Base-by-base conservation (phyloP, 2,329 filamentous ascomycete genomes). In the Parastagonospora avenae region DNA sequence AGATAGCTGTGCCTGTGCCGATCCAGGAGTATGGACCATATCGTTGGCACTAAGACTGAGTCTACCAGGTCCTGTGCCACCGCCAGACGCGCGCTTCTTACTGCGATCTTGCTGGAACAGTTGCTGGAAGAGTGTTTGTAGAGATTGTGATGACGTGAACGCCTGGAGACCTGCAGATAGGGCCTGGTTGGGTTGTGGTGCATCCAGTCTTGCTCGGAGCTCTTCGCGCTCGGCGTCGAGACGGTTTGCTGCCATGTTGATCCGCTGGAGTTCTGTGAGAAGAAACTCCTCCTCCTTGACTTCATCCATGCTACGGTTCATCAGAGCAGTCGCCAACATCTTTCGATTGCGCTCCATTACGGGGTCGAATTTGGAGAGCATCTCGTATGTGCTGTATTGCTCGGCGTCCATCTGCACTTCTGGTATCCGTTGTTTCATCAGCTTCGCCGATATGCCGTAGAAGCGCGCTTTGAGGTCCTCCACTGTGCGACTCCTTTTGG, bases 391-490 rank as follows among this genome's bases (percentile, higher is more conserved):
- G 84, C 84, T 59, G 70, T 91, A 96, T 71, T 99, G 92, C 2
- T 88, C 80, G 35, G 88, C 85, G 19, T 90, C 91, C 94, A 99
- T 97, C 72, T 71, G 64, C 27, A 71, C 65, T 46, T 74, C 70
- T 1, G 69, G 72, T 54, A 71, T 74, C 32, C 70, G 72, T 42
- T 74, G 62, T 55, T 73, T 73, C 72, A 76, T 74, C 30, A 73
- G 64, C 52, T 74, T 74, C 7, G 73, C 73, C 86, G 90, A 90
- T 31, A 97, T 85, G 47, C 87, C 85, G 74, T 97, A 99, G 76
- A 96, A 97, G 46, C 94, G 85, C 12, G 87, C 83, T 74, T 99
- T 99, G 54, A 99, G 79, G 54, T 96, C 91, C 72, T 99, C 94
- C 80, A 97, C 86, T 1, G 85, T 87, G 36, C 94, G 85, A 7